Evolutionary conservation across 2,329 filamentous ascomycete genomes (phyloP).

Genomic region (Didymella pinodella): DNA sequence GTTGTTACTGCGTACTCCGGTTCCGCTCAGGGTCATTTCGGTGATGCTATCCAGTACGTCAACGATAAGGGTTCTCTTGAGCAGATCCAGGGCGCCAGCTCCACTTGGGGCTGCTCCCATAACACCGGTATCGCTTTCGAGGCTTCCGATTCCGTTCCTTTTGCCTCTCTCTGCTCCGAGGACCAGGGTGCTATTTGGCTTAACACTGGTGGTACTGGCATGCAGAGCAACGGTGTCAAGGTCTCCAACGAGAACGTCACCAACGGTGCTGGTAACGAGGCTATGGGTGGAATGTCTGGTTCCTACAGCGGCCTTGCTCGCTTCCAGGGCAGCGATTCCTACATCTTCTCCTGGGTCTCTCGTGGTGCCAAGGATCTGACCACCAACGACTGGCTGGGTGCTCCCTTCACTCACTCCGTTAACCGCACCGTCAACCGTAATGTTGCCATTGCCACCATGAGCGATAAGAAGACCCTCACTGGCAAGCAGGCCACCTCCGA

Average conservation of each 20-base stretch:
- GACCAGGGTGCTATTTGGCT: conserved; percentile 71
- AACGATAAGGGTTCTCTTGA: conserved; percentile 59
- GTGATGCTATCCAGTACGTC: conserved; percentile 64
- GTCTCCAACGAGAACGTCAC: conserved; percentile 69
- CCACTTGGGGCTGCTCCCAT: conserved; percentile 68
- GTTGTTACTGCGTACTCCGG: conserved; percentile 68
- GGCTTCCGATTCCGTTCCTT: conserved; percentile 65
- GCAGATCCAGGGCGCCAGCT: conserved; percentile 62
- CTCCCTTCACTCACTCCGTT: conserved; percentile 60
- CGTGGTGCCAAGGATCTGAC: conserved; percentile 65
- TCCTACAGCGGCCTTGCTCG: conserved; percentile 66
- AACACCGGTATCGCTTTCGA: conserved; percentile 72
- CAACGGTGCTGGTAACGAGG: conserved; percentile 66
- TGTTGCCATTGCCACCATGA: conserved; percentile 65
- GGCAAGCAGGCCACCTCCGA: conserved; percentile 62
- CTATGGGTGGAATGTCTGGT: conserved; percentile 70
- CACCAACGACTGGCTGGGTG: conserved; percentile 65
- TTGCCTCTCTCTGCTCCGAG: conserved; percentile 66
- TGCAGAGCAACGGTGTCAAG: conserved; percentile 68
- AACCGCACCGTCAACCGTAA: conserved; percentile 67
- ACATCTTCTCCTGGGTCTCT: conserved; percentile 70
- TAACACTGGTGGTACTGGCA: conserved; percentile 66
- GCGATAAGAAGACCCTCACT: conserved; percentile 65
- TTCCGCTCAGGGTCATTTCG: conserved; percentile 63
- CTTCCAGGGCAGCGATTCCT: conserved; percentile 60